phyloP scores from a whole-genome alignment of 768 basidiomycete genomes.

The Clathrus columnatus region DNA sequence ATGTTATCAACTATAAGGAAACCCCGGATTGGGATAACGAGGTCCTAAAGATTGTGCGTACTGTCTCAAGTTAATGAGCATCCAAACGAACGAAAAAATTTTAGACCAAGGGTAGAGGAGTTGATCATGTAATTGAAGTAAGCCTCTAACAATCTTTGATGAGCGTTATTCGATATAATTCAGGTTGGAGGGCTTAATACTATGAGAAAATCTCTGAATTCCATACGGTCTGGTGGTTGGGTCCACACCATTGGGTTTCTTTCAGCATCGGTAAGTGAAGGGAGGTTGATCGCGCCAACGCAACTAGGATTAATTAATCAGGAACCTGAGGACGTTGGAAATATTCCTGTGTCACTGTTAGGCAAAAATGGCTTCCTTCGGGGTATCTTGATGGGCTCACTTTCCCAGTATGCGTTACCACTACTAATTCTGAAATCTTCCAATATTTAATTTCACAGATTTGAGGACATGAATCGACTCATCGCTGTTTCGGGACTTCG shows the following conservation, averaged over 20 bases:
- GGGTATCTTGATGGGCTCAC: conserved; percentile 48
- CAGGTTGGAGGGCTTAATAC: conserved; percentile 46
- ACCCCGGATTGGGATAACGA: conserved; percentile 51
- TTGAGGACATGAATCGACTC: conserved; percentile 44
- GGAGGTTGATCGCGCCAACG: background rate
- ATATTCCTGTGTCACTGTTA: conserved; percentile 26
- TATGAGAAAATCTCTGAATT: conserved; percentile 33
- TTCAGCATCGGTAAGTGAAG: conserved; percentile 24
- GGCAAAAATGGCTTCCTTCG: conserved; percentile 34
- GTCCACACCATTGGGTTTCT: conserved; percentile 46
- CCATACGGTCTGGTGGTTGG: conserved; percentile 33
- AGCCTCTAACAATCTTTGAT: background rate
- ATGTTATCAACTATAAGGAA: conserved; percentile 55
- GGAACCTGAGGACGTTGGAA: conserved; percentile 14
- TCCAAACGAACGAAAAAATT: too few species aligned
- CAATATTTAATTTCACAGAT: conserved; percentile 24
- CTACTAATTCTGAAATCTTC: background rate
- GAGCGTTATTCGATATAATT: background rate
- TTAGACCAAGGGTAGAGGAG: conserved; percentile 24
- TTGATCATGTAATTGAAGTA: conserved; percentile 33
- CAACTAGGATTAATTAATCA: background rate
- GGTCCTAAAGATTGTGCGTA: conserved; percentile 35
- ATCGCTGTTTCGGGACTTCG: conserved; percentile 35
- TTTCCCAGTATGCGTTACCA: conserved; percentile 38
- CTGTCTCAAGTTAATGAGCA: background rate